Evolutionary conservation across 2,329 filamentous ascomycete genomes (phyloP), one percentile per base, ranked within the genome.

Genomic region (Sclerotinia sclerotiorum): DNA sequence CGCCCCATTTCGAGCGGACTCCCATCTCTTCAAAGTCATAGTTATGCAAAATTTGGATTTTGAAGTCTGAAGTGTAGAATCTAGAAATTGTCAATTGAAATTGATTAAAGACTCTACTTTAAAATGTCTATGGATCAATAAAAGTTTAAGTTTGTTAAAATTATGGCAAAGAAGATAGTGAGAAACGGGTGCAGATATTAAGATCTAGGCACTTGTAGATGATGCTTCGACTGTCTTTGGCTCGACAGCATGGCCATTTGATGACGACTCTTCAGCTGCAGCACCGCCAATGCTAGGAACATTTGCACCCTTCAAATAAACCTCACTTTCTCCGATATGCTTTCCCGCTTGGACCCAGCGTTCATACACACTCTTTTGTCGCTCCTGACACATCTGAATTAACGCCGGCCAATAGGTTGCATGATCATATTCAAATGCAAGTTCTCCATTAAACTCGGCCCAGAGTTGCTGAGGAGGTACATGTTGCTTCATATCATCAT

Each of bases 401-500:
- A 99, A 83, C 1, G 92, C 90, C 0, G 94, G 92, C 95, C 95
- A 99, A 83, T 97, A 99, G 21, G 83, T 79, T 1, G 84, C 81
- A 80, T 99, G 95, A 76, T 97, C 91, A 79, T 99, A 99, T 75
- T 93, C 89, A 78, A 99, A 98, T 69, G 94, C 86, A 70, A 97
- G 86, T 62, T 92, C 86, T 69, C 95, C 94, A 60, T 89, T 88
- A 74, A 82, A 84, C 68, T 88, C 84, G 75, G 88, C 90, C 89
- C 93, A 91, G 65, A 99, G 86, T 78, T 98, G 94, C 75, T 89
- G 84, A 10, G 88, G 80, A 6, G 93, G 93, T 27, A 99, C 90
- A 78, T 93, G 93, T 73, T 91, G 83, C 73, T 85, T 85, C 82
- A 97, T 89, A 77, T 96, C 91, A 79, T 97, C 93, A 83, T 98